These are phyloP conservation scores for Talaromyces wortmannii DNA, from an alignment of 495 filamentous ascomycete species.

Conservation along the genomic window DNA sequence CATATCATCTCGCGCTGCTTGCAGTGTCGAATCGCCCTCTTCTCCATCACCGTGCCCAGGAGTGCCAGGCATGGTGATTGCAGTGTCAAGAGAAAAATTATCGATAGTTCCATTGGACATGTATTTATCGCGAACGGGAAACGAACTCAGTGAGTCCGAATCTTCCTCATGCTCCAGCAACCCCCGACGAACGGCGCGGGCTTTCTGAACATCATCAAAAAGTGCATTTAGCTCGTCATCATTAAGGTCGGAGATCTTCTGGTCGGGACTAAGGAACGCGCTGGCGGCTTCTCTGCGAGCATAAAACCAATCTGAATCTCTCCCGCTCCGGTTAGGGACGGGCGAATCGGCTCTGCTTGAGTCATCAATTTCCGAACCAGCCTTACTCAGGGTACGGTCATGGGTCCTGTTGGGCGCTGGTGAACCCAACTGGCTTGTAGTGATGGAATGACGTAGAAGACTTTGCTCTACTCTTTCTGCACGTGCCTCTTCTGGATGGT, in stretches of 20 bases:
- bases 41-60: constrained; percentile 67
- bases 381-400: constrained; percentile 68
- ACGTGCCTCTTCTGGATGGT: constrained; percentile 91
- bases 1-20: constrained; percentile 77
- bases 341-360: constrained; percentile 76
- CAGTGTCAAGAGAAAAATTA: constrained; percentile 93
- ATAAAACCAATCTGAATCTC: constrained; percentile 95
- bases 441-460: constrained; percentile 80
- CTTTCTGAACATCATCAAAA: constrained; percentile 90
- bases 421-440: constrained; percentile 70
- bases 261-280: constrained; percentile 85
- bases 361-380: constrained; percentile 63
- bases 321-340: constrained; percentile 54
- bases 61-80: constrained; percentile 87
- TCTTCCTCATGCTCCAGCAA: constrained; percentile 74
- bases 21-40: constrained; percentile 64
- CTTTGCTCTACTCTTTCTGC: constrained; percentile 89
- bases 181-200: constrained; percentile 73
- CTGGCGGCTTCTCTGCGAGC: constrained; percentile 87
- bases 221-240: constrained; percentile 94
- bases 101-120: constrained; percentile 93
- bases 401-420: constrained; percentile 65
- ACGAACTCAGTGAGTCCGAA: constrained; percentile 81
- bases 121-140: constrained; percentile 89
- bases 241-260: constrained; percentile 78